These are phyloP conservation scores for Fusarium sulawesiense DNA, from an alignment of 2,329 filamentous ascomycete genomes.

Conservation along the genomic window DNA sequence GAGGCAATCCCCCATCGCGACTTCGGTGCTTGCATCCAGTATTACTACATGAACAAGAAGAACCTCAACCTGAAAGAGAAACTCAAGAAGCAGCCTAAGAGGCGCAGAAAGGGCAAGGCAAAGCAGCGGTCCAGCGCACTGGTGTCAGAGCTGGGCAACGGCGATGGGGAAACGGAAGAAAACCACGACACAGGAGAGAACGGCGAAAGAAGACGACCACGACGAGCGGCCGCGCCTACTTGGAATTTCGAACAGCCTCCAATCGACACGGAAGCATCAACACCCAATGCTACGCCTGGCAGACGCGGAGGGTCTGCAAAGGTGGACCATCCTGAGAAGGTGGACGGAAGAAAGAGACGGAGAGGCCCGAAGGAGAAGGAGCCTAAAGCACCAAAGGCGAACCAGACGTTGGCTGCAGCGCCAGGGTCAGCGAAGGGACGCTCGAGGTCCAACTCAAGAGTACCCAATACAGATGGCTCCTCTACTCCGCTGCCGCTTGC, in stretches of 20 bases:
- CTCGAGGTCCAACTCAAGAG: slow-evolving; percentile 67
- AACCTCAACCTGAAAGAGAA: slow-evolving; percentile 81
- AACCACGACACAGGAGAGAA: slow-evolving; percentile 68
- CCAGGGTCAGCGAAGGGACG: slow-evolving; percentile 60
- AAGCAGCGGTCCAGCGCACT: slow-evolving; percentile 73
- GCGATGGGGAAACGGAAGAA: slow-evolving; percentile 67
- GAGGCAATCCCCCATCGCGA: slow-evolving; percentile 74
- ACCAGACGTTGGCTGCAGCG: slow-evolving; percentile 60
- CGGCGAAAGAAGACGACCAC: slow-evolving; percentile 69
- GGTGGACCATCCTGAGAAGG: slow-evolving; percentile 60
- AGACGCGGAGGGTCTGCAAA: slow-evolving; percentile 61
- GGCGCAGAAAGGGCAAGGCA: slow-evolving; percentile 67
- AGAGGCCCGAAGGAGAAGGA: slow-evolving; percentile 57
- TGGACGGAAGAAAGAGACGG: slow-evolving; percentile 54
- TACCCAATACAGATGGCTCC: slow-evolving; percentile 58
- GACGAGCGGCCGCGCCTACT: slow-evolving; percentile 75
- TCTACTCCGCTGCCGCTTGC: slow-evolving; percentile 52
- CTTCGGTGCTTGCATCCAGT: slow-evolving; percentile 84
- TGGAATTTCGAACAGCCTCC: slow-evolving; percentile 72
- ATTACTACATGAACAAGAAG: slow-evolving; percentile 86
- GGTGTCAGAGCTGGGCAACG: slow-evolving; percentile 73
- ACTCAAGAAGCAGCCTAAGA: slow-evolving; percentile 71
- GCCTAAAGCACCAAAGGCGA: slow-evolving; percentile 54
- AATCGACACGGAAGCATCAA: slow-evolving; percentile 70
- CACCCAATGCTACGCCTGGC: slow-evolving; percentile 67